A percentile compares a stretch with the other conserved stretches of the same genome.
These are phyloP conservation scores for Pilatotrama ljubarskyi DNA, from an alignment of 768 basidiomycete species.

Conservation along the genomic window DNA sequence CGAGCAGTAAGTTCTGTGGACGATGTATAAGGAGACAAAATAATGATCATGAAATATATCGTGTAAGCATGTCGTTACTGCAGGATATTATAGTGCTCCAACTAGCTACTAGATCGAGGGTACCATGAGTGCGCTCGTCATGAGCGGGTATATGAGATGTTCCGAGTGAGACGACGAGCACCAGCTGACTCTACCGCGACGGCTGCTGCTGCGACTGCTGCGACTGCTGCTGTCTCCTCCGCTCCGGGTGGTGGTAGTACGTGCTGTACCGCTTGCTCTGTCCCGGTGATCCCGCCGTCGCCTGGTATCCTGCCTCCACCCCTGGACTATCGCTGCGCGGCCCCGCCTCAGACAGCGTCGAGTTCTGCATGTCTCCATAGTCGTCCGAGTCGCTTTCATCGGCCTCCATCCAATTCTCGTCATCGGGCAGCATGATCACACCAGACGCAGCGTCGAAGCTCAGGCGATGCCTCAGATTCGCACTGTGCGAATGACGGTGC, in stretches of 20 bases:
- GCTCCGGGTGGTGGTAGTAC: conserved; percentile 86
- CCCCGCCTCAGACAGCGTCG: conserved; percentile 36
- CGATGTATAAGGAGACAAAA: too few species aligned
- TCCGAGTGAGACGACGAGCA: too few species aligned
- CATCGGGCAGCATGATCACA: conserved; percentile 85
- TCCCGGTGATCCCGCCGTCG: conserved; percentile 31
- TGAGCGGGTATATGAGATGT: background rate
- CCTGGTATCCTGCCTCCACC: conserved; percentile 24
- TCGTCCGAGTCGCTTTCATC: conserved; percentile 52
- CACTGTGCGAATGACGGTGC: conserved; percentile 11
- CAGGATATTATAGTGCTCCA: background rate
- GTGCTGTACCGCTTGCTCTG: conserved; percentile 69
- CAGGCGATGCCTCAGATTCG: conserved; percentile 53
- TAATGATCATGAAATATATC: too few species aligned
- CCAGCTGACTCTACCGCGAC: background rate
- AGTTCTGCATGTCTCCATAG: conserved; percentile 48
- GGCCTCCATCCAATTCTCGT: conserved; percentile 58
- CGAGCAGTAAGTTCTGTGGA: too few species aligned
- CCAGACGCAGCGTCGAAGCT: conserved; percentile 88
- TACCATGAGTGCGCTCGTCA: background rate
- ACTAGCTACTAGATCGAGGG: too few species aligned
- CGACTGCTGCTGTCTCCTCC: conserved; percentile 39
- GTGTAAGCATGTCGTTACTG: background rate
- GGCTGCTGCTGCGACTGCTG: conserved; percentile 5
- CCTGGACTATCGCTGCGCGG: conserved; percentile 21